Percentiles rank a stretch among this genome's conserved stretches.
phyloP scores from a whole-genome alignment of 345 rosid species.

The Noccaea caerulescens region DNA sequence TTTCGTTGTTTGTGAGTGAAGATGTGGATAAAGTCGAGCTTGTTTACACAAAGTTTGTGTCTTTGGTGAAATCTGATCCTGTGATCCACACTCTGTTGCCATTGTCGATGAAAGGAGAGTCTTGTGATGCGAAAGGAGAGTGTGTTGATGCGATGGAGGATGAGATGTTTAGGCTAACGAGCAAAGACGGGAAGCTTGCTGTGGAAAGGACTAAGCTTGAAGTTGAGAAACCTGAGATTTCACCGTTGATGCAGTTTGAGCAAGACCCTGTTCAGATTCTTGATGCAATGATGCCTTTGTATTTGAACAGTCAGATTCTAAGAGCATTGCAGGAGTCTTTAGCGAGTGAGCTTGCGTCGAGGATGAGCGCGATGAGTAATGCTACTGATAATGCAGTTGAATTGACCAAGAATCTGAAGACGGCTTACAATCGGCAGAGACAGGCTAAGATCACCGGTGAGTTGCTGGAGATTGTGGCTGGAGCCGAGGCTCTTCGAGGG shows the following conservation, averaged over 20 bases:
- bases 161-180: conserved; percentile 79
- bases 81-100: conserved; percentile 74
- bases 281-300: conserved; percentile 92
- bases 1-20: conserved; percentile 69
- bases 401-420: conserved; percentile 65
- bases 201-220: conserved; percentile 60
- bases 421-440: conserved; percentile 63
- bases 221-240: conserved; percentile 40
- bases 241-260: conserved; percentile 81
- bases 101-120: conserved; percentile 60
- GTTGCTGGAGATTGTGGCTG: conserved; percentile 82
- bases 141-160: conserved; percentile 79
- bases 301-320: conserved; percentile 83
- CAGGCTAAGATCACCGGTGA: conserved; percentile 84
- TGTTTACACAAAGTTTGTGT: conserved; percentile 77
- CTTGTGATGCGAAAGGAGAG: conserved; percentile 61
- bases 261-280: conserved; percentile 92
- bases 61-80: conserved; percentile 78
- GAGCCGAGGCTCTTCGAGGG: conserved; percentile 72
- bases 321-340: conserved; percentile 84
- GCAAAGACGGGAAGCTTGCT: conserved; percentile 72
- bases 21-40: conserved; percentile 93
- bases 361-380: conserved; percentile 89
- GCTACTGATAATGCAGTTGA: conserved; percentile 84
- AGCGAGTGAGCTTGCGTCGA: conserved; percentile 83